A percentile compares a stretch with the other conserved stretches of the same genome.
Evolutionary conservation across 192 early-diverging fungal species (phyloP).

Genomic region (Podila minutissima): DNA sequence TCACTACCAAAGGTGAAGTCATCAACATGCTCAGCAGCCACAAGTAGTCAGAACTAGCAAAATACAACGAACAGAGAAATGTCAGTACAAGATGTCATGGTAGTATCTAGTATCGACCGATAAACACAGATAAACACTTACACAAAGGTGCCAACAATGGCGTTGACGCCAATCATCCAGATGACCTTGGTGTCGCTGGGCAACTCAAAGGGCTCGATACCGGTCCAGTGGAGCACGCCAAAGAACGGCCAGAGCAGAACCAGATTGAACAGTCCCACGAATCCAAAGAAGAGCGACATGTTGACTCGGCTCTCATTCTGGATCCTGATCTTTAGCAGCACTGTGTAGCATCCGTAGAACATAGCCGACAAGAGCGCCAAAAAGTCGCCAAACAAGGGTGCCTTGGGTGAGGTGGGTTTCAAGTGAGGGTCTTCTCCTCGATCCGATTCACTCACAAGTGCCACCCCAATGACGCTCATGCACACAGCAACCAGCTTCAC

Average conservation of each 20-base stretch:
- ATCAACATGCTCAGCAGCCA: constrained; percentile 83
- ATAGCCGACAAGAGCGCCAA: constrained; percentile 77
- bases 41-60: constrained; percentile 76
- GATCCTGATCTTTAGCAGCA: constrained; percentile 76
- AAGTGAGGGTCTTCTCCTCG: constrained; percentile 18
- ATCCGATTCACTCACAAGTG: constrained; percentile 64
- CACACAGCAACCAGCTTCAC: constrained; percentile 67
- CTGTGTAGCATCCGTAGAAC: constrained; percentile 83
- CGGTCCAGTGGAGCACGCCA: constrained; percentile 63
- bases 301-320: constrained; percentile 74
- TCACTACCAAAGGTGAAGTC: constrained; percentile 84
- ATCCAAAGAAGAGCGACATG: constrained; percentile 82
- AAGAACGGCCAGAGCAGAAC: constrained; percentile 77
- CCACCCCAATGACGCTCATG: constrained; percentile 72
- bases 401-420: constrained; percentile 18
- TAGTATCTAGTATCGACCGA: neutral
- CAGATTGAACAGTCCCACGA: constrained; percentile 77
- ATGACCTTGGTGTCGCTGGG: constrained; percentile 63
- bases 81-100: neutral
- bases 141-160: constrained; percentile 81
- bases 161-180: constrained; percentile 75
- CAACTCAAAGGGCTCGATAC: constrained; percentile 73
- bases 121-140: constrained; percentile 35
- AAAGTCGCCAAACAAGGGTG: constrained; percentile 71
- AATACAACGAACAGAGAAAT: neutral